phyloP scores from a whole-genome alignment of 768 basidiomycete genomes.

The Leccinum boreale region DNA sequence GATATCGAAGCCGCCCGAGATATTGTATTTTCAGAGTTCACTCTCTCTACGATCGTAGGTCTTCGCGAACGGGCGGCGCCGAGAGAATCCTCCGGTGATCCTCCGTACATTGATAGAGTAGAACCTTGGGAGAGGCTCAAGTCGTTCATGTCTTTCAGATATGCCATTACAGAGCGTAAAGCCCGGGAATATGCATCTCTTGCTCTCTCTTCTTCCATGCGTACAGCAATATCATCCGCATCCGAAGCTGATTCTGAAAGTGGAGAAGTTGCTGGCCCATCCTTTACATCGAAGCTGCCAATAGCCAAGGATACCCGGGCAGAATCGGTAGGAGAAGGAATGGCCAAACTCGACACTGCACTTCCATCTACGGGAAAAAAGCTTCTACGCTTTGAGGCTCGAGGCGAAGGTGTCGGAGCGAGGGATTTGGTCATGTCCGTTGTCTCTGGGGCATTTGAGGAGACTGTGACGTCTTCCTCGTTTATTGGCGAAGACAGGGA shows the following conservation, averaged over 20 bases:
- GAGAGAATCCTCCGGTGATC: conserved; percentile 42
- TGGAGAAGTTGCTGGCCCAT: conserved; percentile 23
- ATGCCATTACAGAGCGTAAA: conserved; percentile 90
- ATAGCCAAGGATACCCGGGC: conserved; percentile 48
- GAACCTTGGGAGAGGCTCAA: conserved; percentile 64
- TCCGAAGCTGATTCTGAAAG: conserved; percentile 51
- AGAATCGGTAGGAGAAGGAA: conserved; percentile 62
- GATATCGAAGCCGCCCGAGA: conserved; percentile 47
- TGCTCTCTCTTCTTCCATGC: conserved; percentile 68
- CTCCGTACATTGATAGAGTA: conserved; percentile 57
- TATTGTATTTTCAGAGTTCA: conserved; percentile 47
- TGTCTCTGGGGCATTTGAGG: conserved; percentile 4
- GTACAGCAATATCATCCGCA: conserved; percentile 37
- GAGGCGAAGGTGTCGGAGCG: conserved; percentile 40
- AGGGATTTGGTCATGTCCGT: conserved; percentile 33
- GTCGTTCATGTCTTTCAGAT: conserved; percentile 94
- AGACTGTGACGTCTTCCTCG: conserved; percentile 18
- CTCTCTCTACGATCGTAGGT: conserved; percentile 60
- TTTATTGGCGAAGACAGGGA: conserved; percentile 21
- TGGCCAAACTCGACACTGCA: conserved; percentile 54
- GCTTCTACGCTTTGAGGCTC: conserved; percentile 73
- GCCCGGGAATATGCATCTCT: conserved; percentile 75
- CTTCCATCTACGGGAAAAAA: conserved; percentile 84
- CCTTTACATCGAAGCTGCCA: conserved; percentile 33
- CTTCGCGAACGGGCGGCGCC: conserved; percentile 51